Conservation (phyloP, 352 stramenopile genomes). For the Phytophthora citrophthora region DNA sequence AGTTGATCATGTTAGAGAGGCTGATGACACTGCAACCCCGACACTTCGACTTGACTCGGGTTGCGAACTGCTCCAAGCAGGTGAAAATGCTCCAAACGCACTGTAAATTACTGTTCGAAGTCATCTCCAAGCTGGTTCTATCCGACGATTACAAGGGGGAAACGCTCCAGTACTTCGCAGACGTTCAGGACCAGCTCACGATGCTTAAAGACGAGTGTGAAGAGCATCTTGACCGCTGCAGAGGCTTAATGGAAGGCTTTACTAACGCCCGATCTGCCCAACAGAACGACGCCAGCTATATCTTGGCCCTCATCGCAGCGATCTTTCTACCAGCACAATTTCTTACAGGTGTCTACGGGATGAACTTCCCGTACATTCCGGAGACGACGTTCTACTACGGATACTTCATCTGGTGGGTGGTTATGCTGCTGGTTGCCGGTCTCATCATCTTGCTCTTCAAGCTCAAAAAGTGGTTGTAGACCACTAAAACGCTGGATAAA, state of each 20-base stretch:
- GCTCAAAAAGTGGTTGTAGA: constrained; percentile 52
- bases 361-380: constrained; percentile 86
- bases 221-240: constrained; percentile 65
- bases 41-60: too few species aligned
- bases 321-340: constrained; percentile 81
- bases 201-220: too few species aligned
- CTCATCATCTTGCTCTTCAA: constrained; percentile 53
- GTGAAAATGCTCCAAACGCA: too few species aligned
- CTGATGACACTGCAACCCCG: too few species aligned
- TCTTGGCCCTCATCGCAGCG: constrained; percentile 36
- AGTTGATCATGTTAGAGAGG: too few species aligned
- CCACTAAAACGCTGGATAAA: neutral
- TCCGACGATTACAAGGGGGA: constrained; percentile 66
- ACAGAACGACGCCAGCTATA: constrained; percentile 59
- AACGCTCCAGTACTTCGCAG: constrained; percentile 67
- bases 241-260: constrained; percentile 57
- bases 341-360: constrained; percentile 79
- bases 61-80: too few species aligned
- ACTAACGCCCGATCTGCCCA: constrained; percentile 56
- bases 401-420: constrained; percentile 72
- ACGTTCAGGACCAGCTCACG: constrained; percentile 76
- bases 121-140: constrained; percentile 58
- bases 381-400: constrained; percentile 61
- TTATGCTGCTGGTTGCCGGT: constrained; percentile 42
- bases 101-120: constrained; percentile 22